Base-by-base conservation (phyloP, 163 green algal species). In the Scenedesmus sp. region DNA sequence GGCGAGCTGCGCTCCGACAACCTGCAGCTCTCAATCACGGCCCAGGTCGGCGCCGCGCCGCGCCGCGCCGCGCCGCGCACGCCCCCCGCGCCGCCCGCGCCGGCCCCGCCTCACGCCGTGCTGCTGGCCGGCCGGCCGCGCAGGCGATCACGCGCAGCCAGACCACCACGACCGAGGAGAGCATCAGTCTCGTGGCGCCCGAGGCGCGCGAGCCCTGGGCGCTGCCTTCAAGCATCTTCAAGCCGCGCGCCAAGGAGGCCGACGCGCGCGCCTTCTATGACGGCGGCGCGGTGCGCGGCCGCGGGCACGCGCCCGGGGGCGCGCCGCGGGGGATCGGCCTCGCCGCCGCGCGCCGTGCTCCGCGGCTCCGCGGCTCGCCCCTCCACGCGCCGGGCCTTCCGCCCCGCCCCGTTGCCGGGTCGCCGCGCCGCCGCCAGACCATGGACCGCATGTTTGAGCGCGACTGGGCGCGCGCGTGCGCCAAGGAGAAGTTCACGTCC, bases 401-500 rank as follows among this genome's bases (percentile, higher is more conserved):
- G 6, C 22, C 67, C 44, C 31, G n/a, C n/a, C n/a, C n/a, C n/a
- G n/a, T n/a, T n/a, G n/a, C n/a, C n/a, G n/a, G n/a, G n/a, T n/a
- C n/a, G n/a, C n/a, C n/a, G n/a, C n/a, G n/a, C n/a, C n/a, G n/a
- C n/a, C n/a, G n/a, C n/a, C 75, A 89, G 82, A 79, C 83, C 18
- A 31, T 89, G 50, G 81, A 89, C 51, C 89, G 87, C 60, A 92
- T 92, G 85, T 96, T 94, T 76, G 88, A 94, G 81, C 74, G 76
- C 24, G 89, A 95, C 83, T 96, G 91, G 91, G 33, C 73, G 53
- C 83, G 86, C 24, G 84, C 84, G 9, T 87, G 67, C 56, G 63
- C 39, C 63, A 94, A 95, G 81, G 89, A 94, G 81, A 94, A 94
- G 84, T 94, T 95, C 84, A 89, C 82, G 1, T 82, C 65, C 64